Evolutionary conservation across 805 yeast species (phyloP).

Genomic region (Candida golubevii): DNA sequence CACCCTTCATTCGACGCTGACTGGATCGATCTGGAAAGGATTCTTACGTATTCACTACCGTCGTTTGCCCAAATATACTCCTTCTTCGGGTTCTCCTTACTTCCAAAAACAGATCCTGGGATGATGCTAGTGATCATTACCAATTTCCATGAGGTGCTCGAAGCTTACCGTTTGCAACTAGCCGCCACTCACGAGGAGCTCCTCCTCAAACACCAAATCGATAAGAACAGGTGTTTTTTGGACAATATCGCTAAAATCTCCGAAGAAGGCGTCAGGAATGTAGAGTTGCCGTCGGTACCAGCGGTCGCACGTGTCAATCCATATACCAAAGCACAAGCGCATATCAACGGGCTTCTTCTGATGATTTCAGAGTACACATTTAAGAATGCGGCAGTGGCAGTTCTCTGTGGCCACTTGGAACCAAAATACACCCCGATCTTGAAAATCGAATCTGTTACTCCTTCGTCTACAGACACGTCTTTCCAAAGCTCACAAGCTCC

Average conservation of each 20-base stretch:
- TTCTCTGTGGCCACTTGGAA: slow-evolving; percentile 31
- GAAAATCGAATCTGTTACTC: not conserved
- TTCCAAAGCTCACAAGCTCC: slow-evolving; percentile 2
- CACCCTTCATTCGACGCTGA: slow-evolving; percentile 18
- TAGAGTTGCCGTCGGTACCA: slow-evolving; percentile 27
- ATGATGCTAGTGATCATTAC: slow-evolving; percentile 23
- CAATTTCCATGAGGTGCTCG: slow-evolving; percentile 34
- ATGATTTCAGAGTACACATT: slow-evolving; percentile 22
- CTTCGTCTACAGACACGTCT: slow-evolving; percentile 1
- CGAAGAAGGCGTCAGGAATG: slow-evolving; percentile 22
- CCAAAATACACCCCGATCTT: slow-evolving; percentile 18
- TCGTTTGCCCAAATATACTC: slow-evolving; percentile 28
- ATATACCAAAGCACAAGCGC: slow-evolving; percentile 26
- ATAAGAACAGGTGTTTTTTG: slow-evolving; percentile 20
- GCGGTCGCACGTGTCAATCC: slow-evolving; percentile 30
- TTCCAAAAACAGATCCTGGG: slow-evolving; percentile 6
- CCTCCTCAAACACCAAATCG: slow-evolving; percentile 29
- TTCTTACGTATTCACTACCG: slow-evolving; percentile 17
- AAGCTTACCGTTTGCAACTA: slow-evolving; percentile 31
- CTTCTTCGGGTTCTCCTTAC: slow-evolving; percentile 15
- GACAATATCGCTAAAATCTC: slow-evolving; percentile 18
- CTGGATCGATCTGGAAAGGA: slow-evolving; percentile 18
- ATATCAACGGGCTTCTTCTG: slow-evolving; percentile 25
- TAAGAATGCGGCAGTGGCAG: slow-evolving; percentile 22
- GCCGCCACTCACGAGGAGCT: slow-evolving; percentile 31